Evolutionary conservation across 1,284 basidiomycete genomes (phyloP).

Genomic region (Phlebopus sp.): DNA sequence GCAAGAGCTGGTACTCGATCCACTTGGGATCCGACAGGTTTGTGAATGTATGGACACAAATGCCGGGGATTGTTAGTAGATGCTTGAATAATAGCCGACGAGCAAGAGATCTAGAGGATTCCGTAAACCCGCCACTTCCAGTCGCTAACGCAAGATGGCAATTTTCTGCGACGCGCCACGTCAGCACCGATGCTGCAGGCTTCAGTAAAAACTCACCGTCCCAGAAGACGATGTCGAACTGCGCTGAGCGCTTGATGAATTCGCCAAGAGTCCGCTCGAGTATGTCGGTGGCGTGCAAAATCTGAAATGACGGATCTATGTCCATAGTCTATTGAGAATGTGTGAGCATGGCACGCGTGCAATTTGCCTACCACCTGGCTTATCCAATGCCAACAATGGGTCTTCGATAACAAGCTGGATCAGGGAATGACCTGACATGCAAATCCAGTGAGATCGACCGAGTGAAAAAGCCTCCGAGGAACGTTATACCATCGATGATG

Average conservation of each 20-base stretch:
- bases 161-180: conserved; percentile 32
- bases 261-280: conserved; percentile 52
- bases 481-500: conserved; percentile 55
- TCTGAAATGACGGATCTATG: conserved; percentile 56
- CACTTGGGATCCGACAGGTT: conserved; percentile 47
- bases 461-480: neutral
- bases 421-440: conserved; percentile 56
- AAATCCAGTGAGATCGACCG: conserved; percentile 1
- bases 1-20: conserved; percentile 41
- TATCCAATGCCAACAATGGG: conserved; percentile 52
- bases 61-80: conserved; percentile 36
- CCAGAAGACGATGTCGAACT: conserved; percentile 68
- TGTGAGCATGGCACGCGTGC: neutral
- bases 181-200: neutral
- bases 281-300: conserved; percentile 54
- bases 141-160: conserved; percentile 41
- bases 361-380: conserved; percentile 35
- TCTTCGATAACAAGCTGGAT: conserved; percentile 57
- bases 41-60: conserved; percentile 45
- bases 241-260: conserved; percentile 47
- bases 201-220: conserved; percentile 38
- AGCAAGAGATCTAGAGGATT: conserved; percentile 50
- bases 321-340: neutral
- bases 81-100: conserved; percentile 51
- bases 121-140: conserved; percentile 34